Evolutionary conservation across 208 protist genomes (phyloP).

Genomic region (Trypanosoma platydactyli): DNA sequence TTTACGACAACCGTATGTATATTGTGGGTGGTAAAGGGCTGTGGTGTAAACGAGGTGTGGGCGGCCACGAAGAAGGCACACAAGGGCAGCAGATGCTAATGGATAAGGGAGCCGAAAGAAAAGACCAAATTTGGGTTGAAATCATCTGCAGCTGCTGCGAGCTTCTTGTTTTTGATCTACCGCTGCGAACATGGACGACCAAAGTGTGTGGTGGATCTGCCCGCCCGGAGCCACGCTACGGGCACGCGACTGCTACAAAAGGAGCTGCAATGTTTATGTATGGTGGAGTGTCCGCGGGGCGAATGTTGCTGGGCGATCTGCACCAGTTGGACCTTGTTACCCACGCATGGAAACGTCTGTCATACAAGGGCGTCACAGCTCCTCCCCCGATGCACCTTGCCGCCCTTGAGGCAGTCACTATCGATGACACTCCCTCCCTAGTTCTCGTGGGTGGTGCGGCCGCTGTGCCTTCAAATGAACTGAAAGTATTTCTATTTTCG

Average conservation of each 20-base stretch:
- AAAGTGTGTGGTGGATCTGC: conserved; percentile 32
- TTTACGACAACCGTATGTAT: conserved; percentile 62
- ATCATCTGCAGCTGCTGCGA: conserved; percentile 39
- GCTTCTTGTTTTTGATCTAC: conserved; percentile 58
- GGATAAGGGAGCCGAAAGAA: conserved; percentile 4
- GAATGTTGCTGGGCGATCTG: conserved; percentile 39
- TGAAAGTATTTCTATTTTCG: conserved; percentile 62
- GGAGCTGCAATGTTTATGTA: conserved; percentile 18
- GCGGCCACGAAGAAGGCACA: neutral
- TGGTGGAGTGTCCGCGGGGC: conserved; percentile 3
- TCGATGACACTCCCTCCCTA: conserved; percentile 45
- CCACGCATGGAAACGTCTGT: conserved; percentile 48
- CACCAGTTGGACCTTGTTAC: conserved; percentile 66
- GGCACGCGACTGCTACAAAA: conserved; percentile 40
- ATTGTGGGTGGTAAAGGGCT: conserved; percentile 49
- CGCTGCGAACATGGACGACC: conserved; percentile 34
- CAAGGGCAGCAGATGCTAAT: conserved; percentile 6
- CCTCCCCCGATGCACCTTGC: conserved; percentile 62
- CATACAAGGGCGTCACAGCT: conserved; percentile 47
- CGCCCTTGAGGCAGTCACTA: conserved; percentile 39
- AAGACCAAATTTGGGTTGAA: conserved; percentile 1
- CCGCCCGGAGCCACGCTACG: conserved; percentile 55
- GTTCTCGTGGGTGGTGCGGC: conserved; percentile 50
- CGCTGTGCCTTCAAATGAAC: neutral
- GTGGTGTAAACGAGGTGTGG: too few relatives aligned